phyloP scores from a whole-genome alignment of 208 protist genomes.

The Trypanosoma platydactyli region DNA sequence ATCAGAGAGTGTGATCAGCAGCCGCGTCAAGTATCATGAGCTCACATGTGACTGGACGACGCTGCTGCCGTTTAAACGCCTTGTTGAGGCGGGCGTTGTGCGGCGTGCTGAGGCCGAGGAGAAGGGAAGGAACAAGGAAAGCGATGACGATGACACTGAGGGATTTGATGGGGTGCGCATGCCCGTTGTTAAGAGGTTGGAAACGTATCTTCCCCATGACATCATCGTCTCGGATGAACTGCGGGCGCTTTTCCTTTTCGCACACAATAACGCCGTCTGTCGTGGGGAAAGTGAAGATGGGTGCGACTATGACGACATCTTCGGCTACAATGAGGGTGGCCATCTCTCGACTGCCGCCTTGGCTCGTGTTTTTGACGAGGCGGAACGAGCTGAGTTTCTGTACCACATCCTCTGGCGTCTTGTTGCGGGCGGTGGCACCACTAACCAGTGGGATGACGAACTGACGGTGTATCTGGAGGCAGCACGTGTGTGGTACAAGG shows the following conservation, averaged over 20 bases:
- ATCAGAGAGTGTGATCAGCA: neutral
- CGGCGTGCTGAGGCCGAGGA: conserved; percentile 17
- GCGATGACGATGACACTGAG: neutral
- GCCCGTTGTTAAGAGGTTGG: conserved; percentile 42
- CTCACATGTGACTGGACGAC: conserved; percentile 40
- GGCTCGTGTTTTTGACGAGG: conserved; percentile 30
- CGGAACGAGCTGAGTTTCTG: conserved; percentile 52
- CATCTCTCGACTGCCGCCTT: conserved; percentile 28
- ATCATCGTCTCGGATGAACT: conserved; percentile 72
- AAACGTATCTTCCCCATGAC: conserved; percentile 54
- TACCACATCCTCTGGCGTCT: conserved; percentile 78
- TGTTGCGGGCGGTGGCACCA: conserved; percentile 57
- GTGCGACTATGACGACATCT: conserved; percentile 21
- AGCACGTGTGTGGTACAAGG: conserved; percentile 40
- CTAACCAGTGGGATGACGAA: conserved; percentile 86
- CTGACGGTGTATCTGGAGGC: conserved; percentile 52
- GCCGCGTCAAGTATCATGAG: conserved; percentile 16
- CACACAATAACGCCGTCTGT: conserved; percentile 30
- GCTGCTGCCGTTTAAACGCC: conserved; percentile 33
- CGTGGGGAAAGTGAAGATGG: conserved; percentile 46
- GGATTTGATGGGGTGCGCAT: conserved; percentile 24
- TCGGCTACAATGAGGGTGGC: conserved; percentile 11
- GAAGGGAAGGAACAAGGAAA: conserved; percentile 2
- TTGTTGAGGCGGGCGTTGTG: conserved; percentile 38
- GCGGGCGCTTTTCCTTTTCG: conserved; percentile 59